phyloP scores from a whole-genome alignment of 441 rosid genomes.

The Euphorbia corollata region DNA sequence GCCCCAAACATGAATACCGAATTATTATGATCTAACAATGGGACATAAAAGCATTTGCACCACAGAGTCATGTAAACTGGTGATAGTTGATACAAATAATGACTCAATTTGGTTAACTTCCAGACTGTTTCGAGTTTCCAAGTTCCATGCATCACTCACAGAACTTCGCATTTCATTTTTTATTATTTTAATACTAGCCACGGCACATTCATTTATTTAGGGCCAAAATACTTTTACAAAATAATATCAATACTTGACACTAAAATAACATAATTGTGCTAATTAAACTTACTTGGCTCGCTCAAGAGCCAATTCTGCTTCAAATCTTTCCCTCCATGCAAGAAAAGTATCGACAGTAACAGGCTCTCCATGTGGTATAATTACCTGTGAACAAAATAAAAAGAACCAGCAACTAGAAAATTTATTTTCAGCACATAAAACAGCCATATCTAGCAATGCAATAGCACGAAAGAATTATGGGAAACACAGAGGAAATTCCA shows the following conservation, averaged over 20 bases:
- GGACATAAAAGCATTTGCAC: neutral
- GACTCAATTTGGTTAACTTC: neutral
- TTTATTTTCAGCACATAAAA: neutral
- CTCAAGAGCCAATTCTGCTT: constrained; percentile 95
- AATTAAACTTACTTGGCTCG: constrained; percentile 74
- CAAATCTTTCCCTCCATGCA: constrained; percentile 95
- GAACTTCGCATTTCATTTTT: neutral
- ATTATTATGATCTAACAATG: no score
- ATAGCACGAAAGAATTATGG: neutral
- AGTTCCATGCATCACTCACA: neutral
- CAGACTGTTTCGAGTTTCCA: neutral
- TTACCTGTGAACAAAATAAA: constrained; percentile 34
- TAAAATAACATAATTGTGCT: neutral
- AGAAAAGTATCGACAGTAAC: constrained; percentile 86
- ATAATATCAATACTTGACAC: neutral
- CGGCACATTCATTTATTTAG: neutral
- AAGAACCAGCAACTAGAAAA: constrained; percentile 8
- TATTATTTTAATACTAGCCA: neutral
- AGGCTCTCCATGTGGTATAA: constrained; percentile 97
- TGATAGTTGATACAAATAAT: neutral
- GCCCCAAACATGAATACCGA: neutral
- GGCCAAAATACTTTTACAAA: neutral
- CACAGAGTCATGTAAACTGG: neutral
- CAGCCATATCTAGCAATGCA: neutral
- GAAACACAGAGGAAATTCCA: constrained; percentile 8